These are phyloP conservation scores for Gastrolobium bilobum DNA, from an alignment of 306 rosid species.

Conservation along the genomic window DNA sequence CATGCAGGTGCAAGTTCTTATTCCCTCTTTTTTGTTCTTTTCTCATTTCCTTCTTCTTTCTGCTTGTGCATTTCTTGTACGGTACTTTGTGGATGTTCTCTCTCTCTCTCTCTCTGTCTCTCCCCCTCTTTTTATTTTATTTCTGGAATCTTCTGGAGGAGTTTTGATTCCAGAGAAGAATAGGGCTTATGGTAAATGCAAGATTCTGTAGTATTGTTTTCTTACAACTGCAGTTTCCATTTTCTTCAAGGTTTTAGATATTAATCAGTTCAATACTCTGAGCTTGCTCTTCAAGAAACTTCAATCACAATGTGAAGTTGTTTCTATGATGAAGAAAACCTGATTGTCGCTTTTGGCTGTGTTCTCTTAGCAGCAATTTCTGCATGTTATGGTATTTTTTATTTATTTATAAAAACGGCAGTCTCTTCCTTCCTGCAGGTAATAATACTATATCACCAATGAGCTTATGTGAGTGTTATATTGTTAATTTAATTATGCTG, in stretches of 20 bases:
- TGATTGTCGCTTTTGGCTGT: neutral
- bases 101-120: no score
- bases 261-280: neutral
- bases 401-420: no score
- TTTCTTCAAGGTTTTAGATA: neutral
- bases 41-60: neutral
- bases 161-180: neutral
- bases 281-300: conserved; percentile 13
- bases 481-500: neutral
- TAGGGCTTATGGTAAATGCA: neutral
- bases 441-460: neutral
- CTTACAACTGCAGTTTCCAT: conserved; percentile 13
- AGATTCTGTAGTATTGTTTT: neutral
- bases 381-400: neutral
- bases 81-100: neutral
- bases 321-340: neutral
- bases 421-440: neutral
- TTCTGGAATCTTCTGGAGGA: neutral
- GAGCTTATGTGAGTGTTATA: neutral
- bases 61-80: neutral
- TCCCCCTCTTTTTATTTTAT: neutral
- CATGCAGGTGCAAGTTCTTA: conserved; percentile 54
- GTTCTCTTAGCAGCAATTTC: conserved; percentile 11
- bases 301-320: neutral
- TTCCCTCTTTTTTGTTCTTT: no score